A percentile compares a stretch with the other conserved stretches of the same genome.
These are phyloP conservation scores for Phytophthora melonis DNA, from an alignment of 352 stramenopile species.

Conservation along the genomic window DNA sequence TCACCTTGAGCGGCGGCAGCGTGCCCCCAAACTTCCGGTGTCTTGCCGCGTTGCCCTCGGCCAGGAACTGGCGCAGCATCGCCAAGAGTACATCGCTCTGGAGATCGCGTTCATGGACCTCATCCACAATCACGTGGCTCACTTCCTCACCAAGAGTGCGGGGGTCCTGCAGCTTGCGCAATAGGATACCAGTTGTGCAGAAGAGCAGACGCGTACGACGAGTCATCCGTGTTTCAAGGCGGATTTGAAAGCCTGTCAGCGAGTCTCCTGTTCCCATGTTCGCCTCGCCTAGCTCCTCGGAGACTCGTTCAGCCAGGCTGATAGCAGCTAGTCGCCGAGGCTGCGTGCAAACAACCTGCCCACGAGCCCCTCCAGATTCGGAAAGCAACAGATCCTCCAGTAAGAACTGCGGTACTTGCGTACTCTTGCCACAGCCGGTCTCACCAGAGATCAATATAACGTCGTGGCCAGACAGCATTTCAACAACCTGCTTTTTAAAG, in stretches of 20 bases:
- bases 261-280: slow-evolving; percentile 62
- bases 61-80: slow-evolving; percentile 89
- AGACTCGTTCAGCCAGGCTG: slow-evolving; percentile 94
- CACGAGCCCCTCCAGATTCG: slow-evolving; percentile 66
- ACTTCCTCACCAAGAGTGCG: slow-evolving; percentile 83
- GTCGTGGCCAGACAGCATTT: slow-evolving; percentile 76
- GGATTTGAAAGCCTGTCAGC: slow-evolving; percentile 93
- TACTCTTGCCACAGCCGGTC: slow-evolving; percentile 96
- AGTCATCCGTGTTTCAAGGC: slow-evolving; percentile 91
- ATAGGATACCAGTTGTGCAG: slow-evolving; percentile 96
- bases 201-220: slow-evolving; percentile 92
- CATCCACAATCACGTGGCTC: slow-evolving; percentile 98
- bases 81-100: slow-evolving; percentile 93
- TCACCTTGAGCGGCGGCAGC: slow-evolving; percentile 89
- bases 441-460: slow-evolving; percentile 96
- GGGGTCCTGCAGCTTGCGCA: slow-evolving; percentile 92
- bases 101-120: slow-evolving; percentile 97
- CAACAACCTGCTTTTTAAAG: slow-evolving; percentile 86
- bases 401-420: slow-evolving; percentile 97
- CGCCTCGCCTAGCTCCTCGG: slow-evolving; percentile 92
- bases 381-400: slow-evolving; percentile 90
- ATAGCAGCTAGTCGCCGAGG: slow-evolving; percentile 96
- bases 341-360: slow-evolving; percentile 97
- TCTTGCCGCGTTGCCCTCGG: slow-evolving; percentile 47
- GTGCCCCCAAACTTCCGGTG: slow-evolving; percentile 43